Percentiles rank a stretch among this genome's conserved stretches.
Conservation (phyloP, 345 rosid species). For the Murraya paniculata region DNA sequence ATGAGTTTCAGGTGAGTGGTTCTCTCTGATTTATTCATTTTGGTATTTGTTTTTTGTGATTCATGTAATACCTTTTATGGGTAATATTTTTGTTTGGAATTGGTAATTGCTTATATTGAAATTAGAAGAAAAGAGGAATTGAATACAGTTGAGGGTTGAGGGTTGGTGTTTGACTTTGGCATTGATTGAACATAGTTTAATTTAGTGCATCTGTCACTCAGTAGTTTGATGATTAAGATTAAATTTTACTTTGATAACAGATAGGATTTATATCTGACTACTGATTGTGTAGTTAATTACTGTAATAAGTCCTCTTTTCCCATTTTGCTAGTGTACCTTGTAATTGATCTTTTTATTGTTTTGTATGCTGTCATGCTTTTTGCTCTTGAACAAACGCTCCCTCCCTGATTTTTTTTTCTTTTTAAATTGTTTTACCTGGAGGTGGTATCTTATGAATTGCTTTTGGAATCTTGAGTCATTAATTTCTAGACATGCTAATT, state of each 20-base stretch:
- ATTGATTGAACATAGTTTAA: not conserved
- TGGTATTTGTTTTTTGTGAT: not conserved
- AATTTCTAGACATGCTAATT: not conserved
- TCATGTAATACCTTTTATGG: not conserved
- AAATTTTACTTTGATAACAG: not conserved
- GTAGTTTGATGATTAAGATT: not conserved
- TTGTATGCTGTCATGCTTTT: no score
- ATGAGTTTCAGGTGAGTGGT: constrained; percentile 69
- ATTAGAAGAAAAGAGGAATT: not conserved
- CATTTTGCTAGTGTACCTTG: no score
- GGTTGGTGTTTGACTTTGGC: not conserved
- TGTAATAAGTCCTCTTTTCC: not conserved
- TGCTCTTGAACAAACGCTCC: no score
- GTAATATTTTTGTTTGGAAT: not conserved
- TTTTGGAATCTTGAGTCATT: not conserved
- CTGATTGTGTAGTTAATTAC: not conserved
- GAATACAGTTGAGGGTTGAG: not conserved
- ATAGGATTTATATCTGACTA: not conserved
- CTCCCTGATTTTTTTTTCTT: no score
- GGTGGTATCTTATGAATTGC: not conserved
- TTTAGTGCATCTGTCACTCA: not conserved
- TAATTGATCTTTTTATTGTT: no score
- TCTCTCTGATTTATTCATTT: not conserved
- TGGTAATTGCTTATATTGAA: not conserved
- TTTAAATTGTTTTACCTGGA: no score